Percentiles rank a stretch among this genome's conserved stretches.
These are phyloP conservation scores for Dactylellina parvicollis DNA, from an alignment of 2,329 filamentous ascomycete genomes.

Conservation along the genomic window DNA sequence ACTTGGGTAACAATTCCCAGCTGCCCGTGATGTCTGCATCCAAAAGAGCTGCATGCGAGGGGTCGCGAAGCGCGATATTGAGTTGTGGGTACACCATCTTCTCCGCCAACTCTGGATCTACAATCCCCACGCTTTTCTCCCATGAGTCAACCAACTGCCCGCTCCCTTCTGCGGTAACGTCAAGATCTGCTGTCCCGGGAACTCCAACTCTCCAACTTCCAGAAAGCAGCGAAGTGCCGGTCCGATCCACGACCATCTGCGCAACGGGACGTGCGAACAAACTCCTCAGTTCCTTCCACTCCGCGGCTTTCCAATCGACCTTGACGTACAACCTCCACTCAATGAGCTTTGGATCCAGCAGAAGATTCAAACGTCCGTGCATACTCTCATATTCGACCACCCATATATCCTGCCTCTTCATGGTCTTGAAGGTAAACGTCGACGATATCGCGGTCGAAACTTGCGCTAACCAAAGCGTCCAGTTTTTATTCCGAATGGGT, in stretches of 20 bases:
- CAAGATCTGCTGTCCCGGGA: constrained; percentile 53
- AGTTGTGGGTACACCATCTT: constrained; percentile 64
- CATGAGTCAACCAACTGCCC: constrained; percentile 61
- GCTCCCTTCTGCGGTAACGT: constrained; percentile 61
- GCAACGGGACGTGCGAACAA: constrained; percentile 63
- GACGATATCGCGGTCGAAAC: constrained; percentile 59
- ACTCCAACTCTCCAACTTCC: constrained; percentile 33
- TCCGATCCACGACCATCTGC: constrained; percentile 61
- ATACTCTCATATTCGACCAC: constrained; percentile 62
- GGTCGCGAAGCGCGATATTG: constrained; percentile 60
- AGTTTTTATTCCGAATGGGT: constrained; percentile 54
- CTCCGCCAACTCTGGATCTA: constrained; percentile 60
- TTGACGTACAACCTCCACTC: constrained; percentile 66
- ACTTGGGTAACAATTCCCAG: constrained; percentile 67
- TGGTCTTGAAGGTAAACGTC: constrained; percentile 31
- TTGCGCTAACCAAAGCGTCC: constrained; percentile 60
- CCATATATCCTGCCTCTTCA: constrained; percentile 60
- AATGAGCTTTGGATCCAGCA: constrained; percentile 58
- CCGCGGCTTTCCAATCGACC: constrained; percentile 57
- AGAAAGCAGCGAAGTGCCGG: constrained; percentile 36
- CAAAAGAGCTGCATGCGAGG: constrained; percentile 57
- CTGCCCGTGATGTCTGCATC: constrained; percentile 64
- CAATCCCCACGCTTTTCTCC: constrained; percentile 62
- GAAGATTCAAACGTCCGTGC: constrained; percentile 62
- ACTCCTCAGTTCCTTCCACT: constrained; percentile 27